phyloP scores from a whole-genome alignment of 2,329 filamentous ascomycete genomes.

The Beauveria brongniartii region DNA sequence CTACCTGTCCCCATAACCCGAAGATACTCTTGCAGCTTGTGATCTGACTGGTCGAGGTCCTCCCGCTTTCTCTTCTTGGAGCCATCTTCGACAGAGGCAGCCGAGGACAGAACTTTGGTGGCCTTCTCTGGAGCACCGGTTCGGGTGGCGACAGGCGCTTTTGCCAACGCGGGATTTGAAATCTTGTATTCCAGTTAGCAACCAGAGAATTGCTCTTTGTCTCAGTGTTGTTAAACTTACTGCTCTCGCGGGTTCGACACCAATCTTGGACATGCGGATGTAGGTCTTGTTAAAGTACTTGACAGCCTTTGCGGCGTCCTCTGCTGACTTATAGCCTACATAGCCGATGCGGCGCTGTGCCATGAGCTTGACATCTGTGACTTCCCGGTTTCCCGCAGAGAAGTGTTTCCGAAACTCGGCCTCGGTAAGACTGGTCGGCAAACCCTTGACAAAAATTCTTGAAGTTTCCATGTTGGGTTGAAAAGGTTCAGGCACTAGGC shows the following conservation, averaged over 20 bases:
- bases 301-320: conserved; percentile 74
- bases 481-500: conserved; percentile 13
- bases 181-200: conserved; percentile 34
- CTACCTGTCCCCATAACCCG: conserved; percentile 62
- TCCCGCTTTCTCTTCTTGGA: conserved; percentile 62
- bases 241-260: conserved; percentile 78
- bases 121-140: not conserved
- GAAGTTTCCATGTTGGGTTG: conserved; percentile 47
- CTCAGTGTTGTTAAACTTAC: conserved; percentile 36
- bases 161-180: conserved; percentile 34
- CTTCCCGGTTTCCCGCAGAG: conserved; percentile 57
- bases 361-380: conserved; percentile 91
- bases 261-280: conserved; percentile 91
- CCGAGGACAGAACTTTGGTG: not conserved
- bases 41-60: conserved; percentile 53
- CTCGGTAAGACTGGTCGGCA: conserved; percentile 80
- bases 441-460: conserved; percentile 68
- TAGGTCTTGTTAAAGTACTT: conserved; percentile 95
- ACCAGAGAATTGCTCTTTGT: not conserved
- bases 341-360: conserved; percentile 87
- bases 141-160: conserved; percentile 17
- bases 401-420: conserved; percentile 87
- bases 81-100: conserved; percentile 26
- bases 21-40: conserved; percentile 80
- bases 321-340: conserved; percentile 79